phyloP scores from a whole-genome alignment of 345 rosid species.

The Barbarea vulgaris region DNA sequence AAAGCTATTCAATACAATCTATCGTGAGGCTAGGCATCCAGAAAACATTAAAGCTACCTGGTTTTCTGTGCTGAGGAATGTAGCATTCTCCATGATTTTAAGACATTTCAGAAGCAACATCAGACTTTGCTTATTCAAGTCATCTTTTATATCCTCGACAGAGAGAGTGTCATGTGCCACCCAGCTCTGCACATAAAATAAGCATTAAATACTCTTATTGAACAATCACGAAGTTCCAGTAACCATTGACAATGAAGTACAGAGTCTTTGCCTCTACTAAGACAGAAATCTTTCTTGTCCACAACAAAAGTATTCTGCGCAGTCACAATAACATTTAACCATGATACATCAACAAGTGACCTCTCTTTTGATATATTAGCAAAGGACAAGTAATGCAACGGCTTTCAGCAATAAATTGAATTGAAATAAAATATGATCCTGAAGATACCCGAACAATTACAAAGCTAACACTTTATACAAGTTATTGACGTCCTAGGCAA shows the following conservation, averaged over 20 bases:
- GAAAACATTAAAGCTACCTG: constrained; percentile 57
- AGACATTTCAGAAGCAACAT: constrained; percentile 73
- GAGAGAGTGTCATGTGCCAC: constrained; percentile 25
- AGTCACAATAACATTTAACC: neutral
- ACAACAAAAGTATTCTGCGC: neutral
- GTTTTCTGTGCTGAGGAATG: constrained; percentile 82
- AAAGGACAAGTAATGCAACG: neutral
- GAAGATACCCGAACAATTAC: neutral
- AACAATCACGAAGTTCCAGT: neutral
- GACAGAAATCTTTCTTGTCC: neutral
- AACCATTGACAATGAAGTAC: neutral
- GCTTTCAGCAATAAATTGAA: neutral
- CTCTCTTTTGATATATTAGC: neutral
- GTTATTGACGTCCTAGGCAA: neutral
- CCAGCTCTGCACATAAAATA: constrained; percentile 31
- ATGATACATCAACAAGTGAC: neutral
- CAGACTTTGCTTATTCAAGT: constrained; percentile 48
- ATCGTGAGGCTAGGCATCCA: neutral
- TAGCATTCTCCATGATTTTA: constrained; percentile 97
- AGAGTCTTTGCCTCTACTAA: neutral
- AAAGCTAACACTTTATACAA: constrained; percentile 13
- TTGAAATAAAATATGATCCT: neutral
- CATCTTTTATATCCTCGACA: constrained; percentile 46
- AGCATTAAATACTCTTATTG: neutral
- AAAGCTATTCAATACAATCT: constrained; percentile 9